These are phyloP conservation scores for Cardiospermum halicacabum DNA, from an alignment of 345 rosid species.

Conservation along the genomic window DNA sequence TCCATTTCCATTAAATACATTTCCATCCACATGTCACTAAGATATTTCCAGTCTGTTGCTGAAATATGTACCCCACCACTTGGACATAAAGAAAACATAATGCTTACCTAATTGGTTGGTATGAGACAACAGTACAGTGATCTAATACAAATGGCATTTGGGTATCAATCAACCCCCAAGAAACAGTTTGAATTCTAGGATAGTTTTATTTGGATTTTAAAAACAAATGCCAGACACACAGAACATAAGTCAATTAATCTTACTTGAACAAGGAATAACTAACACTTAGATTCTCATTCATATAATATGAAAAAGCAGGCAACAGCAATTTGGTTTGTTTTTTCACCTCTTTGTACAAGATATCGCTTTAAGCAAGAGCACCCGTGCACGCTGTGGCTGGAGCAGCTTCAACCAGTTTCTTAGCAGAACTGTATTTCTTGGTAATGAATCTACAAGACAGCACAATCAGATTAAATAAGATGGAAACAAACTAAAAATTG, in stretches of 20 bases:
- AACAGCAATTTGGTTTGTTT: constrained; percentile 2
- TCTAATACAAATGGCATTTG: neutral
- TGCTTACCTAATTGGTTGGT: too few relatives aligned
- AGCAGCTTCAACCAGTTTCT: constrained; percentile 50
- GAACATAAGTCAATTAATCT: constrained; percentile 5
- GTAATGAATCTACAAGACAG: constrained; percentile 64
- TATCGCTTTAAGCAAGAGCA: constrained; percentile 45
- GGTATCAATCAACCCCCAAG: neutral
- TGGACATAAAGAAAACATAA: neutral
- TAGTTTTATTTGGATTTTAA: constrained; percentile 4
- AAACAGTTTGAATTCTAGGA: neutral
- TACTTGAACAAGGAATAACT: constrained; percentile 9
- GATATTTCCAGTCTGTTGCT: neutral
- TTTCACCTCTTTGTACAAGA: neutral
- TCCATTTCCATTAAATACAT: too few relatives aligned
- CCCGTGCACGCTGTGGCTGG: constrained; percentile 76
- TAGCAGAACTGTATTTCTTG: constrained; percentile 67
- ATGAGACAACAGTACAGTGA: neutral
- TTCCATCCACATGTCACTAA: neutral
- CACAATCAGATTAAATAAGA: neutral
- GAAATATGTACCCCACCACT: neutral
- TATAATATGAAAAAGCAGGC: constrained; percentile 5
- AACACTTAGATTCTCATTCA: constrained; percentile 7
- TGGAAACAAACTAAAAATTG: neutral
- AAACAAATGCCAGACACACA: constrained; percentile 4